Evolutionary conservation across 331 rosid species (phyloP).

Genomic region (Erythrophleum ivorense): DNA sequence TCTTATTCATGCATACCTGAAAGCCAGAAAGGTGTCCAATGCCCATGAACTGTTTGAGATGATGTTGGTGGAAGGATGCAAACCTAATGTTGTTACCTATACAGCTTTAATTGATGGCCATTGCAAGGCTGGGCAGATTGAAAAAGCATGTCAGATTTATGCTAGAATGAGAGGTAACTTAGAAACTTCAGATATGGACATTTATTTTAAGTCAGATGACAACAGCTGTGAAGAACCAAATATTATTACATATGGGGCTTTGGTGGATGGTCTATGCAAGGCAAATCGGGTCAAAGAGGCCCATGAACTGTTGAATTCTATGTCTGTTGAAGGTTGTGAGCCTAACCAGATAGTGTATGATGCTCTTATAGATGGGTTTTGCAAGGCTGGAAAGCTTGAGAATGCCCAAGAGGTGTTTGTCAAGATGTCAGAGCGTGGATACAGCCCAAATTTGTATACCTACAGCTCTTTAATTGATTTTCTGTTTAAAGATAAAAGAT

Average conservation of each 20-base stretch:
- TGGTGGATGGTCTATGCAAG: constrained; percentile 98
- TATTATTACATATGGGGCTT: constrained; percentile 83
- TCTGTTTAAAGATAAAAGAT: constrained; percentile 77
- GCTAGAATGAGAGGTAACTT: constrained; percentile 76
- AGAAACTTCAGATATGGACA: constrained; percentile 65
- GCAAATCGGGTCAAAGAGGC: constrained; percentile 85
- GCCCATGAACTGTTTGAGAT: constrained; percentile 83
- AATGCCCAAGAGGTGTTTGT: constrained; percentile 84
- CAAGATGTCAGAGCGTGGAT: constrained; percentile 83
- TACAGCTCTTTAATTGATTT: constrained; percentile 87
- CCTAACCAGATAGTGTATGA: constrained; percentile 83
- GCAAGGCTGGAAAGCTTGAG: constrained; percentile 86
- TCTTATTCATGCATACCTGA: constrained; percentile 89
- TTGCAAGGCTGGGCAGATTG: constrained; percentile 82
- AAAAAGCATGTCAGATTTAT: constrained; percentile 83
- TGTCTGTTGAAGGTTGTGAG: constrained; percentile 72
- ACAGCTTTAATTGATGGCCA: constrained; percentile 93
- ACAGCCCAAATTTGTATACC: constrained; percentile 76
- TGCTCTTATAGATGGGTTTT: constrained; percentile 94
- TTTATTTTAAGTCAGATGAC: constrained; percentile 63
- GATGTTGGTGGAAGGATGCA: constrained; percentile 79
- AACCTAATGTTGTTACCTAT: constrained; percentile 82
- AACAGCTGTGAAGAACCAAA: constrained; percentile 56
- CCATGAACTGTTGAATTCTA: constrained; percentile 62
- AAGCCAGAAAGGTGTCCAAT: constrained; percentile 69